Evolutionary conservation across 2,329 filamentous ascomycete species (phyloP).

Genomic region (Sporothrix brunneoviolacea): DNA sequence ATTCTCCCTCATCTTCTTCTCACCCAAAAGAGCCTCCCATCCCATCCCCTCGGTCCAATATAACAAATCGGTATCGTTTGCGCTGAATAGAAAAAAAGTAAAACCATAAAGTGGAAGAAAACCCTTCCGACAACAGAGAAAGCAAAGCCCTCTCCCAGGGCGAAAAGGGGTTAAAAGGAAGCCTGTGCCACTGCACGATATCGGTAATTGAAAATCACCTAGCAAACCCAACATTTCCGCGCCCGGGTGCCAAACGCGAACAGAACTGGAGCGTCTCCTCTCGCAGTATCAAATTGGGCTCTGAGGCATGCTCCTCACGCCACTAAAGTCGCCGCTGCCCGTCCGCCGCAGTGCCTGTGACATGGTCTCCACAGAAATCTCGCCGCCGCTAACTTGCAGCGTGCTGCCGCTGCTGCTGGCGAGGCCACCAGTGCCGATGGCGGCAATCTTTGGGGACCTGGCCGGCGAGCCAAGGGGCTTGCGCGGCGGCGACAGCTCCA

Average conservation of each 20-base stretch:
- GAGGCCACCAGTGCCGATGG: constrained; percentile 18
- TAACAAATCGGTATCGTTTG: constrained; percentile 12
- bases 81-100: constrained; percentile 2
- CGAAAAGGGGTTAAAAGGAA: no score
- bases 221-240: neutral
- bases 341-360: constrained; percentile 79
- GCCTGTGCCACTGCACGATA: no score
- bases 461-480: constrained; percentile 56
- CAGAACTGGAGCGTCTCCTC: no score
- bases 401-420: constrained; percentile 4
- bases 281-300: constrained; percentile 40
- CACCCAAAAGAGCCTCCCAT: neutral
- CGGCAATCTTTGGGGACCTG: constrained; percentile 18
- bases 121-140: neutral
- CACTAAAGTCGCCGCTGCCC: constrained; percentile 69
- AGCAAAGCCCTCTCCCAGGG: neutral
- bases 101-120: neutral
- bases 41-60: neutral
- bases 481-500: constrained; percentile 61
- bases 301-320: constrained; percentile 47
- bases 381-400: constrained; percentile 39
- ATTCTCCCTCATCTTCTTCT: neutral
- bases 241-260: no score
- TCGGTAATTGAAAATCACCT: no score
- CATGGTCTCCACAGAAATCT: constrained; percentile 91